Evolutionary conservation across 345 rosid genomes (phyloP).

Genomic region (Pelargonium nanum): DNA sequence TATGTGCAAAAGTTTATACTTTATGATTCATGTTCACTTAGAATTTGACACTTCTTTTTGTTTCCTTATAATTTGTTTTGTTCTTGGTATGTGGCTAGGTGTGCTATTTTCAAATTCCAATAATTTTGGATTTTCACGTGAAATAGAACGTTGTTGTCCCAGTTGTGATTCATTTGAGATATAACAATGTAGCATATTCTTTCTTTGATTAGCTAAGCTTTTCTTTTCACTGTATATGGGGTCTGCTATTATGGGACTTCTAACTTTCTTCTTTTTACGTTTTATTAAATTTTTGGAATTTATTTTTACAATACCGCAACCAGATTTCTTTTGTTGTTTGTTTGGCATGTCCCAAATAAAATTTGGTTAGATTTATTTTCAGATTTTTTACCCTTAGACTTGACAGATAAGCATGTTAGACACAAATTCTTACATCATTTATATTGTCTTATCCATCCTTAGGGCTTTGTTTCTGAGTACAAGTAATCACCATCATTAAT

Average conservation of each 20-base stretch:
- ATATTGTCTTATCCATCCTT: not conserved
- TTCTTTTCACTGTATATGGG: not conserved
- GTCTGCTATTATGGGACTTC: too few relatives aligned
- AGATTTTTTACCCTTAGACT: too few relatives aligned
- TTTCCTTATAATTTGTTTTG: not conserved
- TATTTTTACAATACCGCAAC: too few relatives aligned
- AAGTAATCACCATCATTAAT: not conserved
- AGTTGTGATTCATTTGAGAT: not conserved
- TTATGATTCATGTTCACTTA: constrained; percentile 1
- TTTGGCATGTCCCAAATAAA: too few relatives aligned
- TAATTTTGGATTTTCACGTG: too few relatives aligned
- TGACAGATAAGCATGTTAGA: not conserved
- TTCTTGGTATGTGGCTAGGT: not conserved
- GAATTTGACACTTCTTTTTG: not conserved
- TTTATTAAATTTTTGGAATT: too few relatives aligned
- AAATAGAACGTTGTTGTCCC: not conserved
- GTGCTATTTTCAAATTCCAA: not conserved
- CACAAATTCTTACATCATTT: not conserved
- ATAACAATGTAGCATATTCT: not conserved
- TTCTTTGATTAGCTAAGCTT: not conserved
- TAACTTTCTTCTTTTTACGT: too few relatives aligned
- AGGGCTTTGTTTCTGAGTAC: not conserved
- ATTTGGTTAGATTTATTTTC: not conserved
- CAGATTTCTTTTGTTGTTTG: not conserved
- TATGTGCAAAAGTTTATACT: constrained; percentile 12